Evolutionary conservation across 192 early-diverging fungal genomes (phyloP).

Genomic region (Dispira simplex): DNA sequence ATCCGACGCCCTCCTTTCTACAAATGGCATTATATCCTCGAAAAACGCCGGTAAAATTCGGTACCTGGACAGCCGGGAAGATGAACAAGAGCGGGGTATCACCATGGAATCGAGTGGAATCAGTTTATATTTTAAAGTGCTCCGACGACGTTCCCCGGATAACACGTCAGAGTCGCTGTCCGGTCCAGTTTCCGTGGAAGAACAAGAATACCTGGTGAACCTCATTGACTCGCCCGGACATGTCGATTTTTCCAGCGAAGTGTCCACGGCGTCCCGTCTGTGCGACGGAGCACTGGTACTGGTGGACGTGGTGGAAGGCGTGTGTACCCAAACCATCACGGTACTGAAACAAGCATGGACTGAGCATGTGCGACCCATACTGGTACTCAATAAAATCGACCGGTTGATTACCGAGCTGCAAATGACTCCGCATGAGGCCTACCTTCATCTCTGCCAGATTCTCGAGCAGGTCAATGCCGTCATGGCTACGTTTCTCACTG

Average conservation of each 20-base stretch:
- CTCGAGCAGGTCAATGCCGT: constrained; percentile 96
- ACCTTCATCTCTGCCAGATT: constrained; percentile 82
- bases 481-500: constrained; percentile 84
- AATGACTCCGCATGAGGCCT: constrained; percentile 84
- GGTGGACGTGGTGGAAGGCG: constrained; percentile 96
- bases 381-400: constrained; percentile 98
- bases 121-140: constrained; percentile 77
- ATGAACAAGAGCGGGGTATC: constrained; percentile 97
- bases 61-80: constrained; percentile 89
- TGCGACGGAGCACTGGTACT: constrained; percentile 92
- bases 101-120: constrained; percentile 98
- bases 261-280: constrained; percentile 95
- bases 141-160: background rate
- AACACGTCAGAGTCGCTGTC: background rate
- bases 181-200: background rate
- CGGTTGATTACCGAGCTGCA: constrained; percentile 86
- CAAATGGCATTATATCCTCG: constrained; percentile 93
- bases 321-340: constrained; percentile 97
- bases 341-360: constrained; percentile 90
- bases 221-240: constrained; percentile 98
- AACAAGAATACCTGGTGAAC: constrained; percentile 78
- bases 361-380: constrained; percentile 79
- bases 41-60: constrained; percentile 93
- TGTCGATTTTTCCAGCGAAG: constrained; percentile 95
- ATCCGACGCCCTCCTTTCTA: constrained; percentile 86